Percentiles rank a stretch among this genome's conserved stretches.
Conservation (phyloP, 257 asterid genomes). For the Primulina eburnea region DNA sequence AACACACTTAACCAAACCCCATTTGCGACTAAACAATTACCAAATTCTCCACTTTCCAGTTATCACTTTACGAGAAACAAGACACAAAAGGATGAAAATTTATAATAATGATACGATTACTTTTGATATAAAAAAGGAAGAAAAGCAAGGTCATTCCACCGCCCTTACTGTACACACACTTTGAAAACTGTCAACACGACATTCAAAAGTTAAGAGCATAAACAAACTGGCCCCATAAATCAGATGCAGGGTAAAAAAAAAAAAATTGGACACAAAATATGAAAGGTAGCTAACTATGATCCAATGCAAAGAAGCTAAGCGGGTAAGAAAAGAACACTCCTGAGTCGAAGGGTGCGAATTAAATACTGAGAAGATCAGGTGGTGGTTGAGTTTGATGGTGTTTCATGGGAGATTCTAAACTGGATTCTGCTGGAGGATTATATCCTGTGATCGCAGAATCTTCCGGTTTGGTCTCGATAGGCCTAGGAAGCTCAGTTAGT, state of each 20-base stretch:
- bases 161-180: background rate
- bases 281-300: background rate
- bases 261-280: background rate
- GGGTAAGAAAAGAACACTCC: background rate
- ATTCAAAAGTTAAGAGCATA: background rate
- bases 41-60: background rate
- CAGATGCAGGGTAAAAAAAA: background rate
- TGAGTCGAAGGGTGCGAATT: background rate
- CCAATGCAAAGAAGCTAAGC: background rate
- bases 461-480: slow-evolving; percentile 37
- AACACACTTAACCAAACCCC: background rate
- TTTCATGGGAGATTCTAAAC: slow-evolving; percentile 45
- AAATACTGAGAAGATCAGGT: slow-evolving; percentile 48
- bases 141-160: background rate
- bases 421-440: slow-evolving; percentile 36
- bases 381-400: slow-evolving; percentile 28
- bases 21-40: background rate
- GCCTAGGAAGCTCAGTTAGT: slow-evolving; percentile 81
- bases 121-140: no score
- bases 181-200: background rate
- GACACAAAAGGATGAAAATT: background rate
- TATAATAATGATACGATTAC: background rate
- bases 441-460: slow-evolving; percentile 37
- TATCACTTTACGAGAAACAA: background rate
- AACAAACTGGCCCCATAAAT: background rate